Percentiles rank a stretch among this genome's conserved stretches.
These are phyloP conservation scores for Rhynchosporium secalis DNA, from an alignment of 2,329 filamentous ascomycete species.

Conservation along the genomic window DNA sequence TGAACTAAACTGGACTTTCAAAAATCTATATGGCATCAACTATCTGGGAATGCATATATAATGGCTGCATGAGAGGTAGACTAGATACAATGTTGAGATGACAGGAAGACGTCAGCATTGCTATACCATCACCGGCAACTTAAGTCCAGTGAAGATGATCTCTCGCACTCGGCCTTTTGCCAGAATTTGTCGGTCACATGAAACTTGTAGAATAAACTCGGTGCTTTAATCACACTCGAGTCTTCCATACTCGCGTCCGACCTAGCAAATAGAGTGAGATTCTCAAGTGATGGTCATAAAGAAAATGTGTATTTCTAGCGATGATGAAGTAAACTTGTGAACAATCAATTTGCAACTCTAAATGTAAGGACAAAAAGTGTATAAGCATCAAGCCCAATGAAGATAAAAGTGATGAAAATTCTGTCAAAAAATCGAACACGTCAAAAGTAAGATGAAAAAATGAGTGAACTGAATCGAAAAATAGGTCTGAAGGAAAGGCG, in stretches of 20 bases:
- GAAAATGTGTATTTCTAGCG: too few relatives aligned
- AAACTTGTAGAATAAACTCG: too few relatives aligned
- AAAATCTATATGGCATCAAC: not conserved
- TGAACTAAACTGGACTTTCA: slow-evolving; percentile 4
- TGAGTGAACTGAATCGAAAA: slow-evolving; percentile 1
- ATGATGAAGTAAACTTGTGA: not conserved
- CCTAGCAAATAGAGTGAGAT: too few relatives aligned
- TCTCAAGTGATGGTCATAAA: too few relatives aligned
- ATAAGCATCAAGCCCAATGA: slow-evolving; percentile 1
- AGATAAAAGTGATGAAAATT: slow-evolving; percentile 3
- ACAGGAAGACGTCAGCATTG: not conserved
- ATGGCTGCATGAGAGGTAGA: not conserved
- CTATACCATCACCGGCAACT: too few relatives aligned
- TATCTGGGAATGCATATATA: not conserved
- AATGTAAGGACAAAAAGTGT: slow-evolving; percentile 7
- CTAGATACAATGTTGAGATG: not conserved
- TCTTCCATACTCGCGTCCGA: too few relatives aligned
- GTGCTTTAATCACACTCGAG: too few relatives aligned
- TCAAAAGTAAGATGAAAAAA: not conserved
- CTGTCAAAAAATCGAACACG: slow-evolving; percentile 17
- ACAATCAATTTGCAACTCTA: not conserved
- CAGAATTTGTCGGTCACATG: too few relatives aligned
- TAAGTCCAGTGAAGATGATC: too few relatives aligned
- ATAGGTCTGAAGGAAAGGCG: not conserved
- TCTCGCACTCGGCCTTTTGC: too few relatives aligned